phyloP scores from a whole-genome alignment of 2,329 filamentous ascomycete genomes.

The Tolypocladium tropicale region DNA sequence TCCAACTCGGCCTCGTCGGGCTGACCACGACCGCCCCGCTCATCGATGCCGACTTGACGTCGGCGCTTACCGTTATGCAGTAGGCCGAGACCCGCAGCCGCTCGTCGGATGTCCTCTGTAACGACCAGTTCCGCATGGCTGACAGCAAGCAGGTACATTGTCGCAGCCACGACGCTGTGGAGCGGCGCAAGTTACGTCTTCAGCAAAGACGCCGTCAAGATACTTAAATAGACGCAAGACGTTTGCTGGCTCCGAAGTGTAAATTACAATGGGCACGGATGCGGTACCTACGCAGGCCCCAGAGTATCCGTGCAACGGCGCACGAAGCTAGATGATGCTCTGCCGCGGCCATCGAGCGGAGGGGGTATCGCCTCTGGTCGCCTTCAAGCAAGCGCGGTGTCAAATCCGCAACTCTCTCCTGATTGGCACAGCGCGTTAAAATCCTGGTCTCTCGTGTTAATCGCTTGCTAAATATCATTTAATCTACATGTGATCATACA shows the following conservation, averaged over 20 bases:
- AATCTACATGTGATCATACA: not conserved
- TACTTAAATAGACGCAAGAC: constrained; percentile 38
- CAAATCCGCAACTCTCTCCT: not conserved
- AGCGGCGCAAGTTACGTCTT: constrained; percentile 89
- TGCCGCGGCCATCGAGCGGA: not conserved
- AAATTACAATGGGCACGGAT: no score
- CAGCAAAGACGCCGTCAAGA: constrained; percentile 85
- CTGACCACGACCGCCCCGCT: constrained; percentile 74
- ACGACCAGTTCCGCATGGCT: not conserved
- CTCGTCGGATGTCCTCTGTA: not conserved
- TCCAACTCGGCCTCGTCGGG: constrained; percentile 82
- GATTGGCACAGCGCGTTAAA: not conserved
- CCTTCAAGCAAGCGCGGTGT: not conserved
- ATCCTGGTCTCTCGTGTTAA: not conserved
- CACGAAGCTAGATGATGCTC: no score
- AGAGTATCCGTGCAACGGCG: not conserved
- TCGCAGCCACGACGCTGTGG: constrained; percentile 85
- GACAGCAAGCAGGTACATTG: constrained; percentile 53
- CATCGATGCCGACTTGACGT: constrained; percentile 45
- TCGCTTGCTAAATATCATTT: not conserved
- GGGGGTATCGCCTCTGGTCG: not conserved
- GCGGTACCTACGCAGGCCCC: no score
- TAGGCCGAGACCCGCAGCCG: constrained; percentile 29
- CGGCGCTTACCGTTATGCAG: constrained; percentile 52
- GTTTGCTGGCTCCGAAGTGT: not conserved